These are phyloP conservation scores for Penicillium chermesinum DNA, from an alignment of 495 filamentous ascomycete species.

Conservation along the genomic window DNA sequence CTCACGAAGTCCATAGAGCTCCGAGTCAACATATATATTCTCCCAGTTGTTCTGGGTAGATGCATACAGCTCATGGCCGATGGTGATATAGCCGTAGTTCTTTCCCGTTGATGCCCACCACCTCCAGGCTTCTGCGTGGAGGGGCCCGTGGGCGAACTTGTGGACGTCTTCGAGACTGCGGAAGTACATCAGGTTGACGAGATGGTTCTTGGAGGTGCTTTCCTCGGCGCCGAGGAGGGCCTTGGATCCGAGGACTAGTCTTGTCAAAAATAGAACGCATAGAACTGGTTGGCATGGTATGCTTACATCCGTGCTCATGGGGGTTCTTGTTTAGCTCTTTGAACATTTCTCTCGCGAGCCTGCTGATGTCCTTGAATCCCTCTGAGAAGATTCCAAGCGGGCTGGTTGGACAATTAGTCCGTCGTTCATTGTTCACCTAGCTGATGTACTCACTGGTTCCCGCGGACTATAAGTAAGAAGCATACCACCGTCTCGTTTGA, in stretches of 20 bases:
- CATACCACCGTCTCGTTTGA: conserved; percentile 30
- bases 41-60: conserved; percentile 39
- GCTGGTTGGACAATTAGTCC: background rate
- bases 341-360: conserved; percentile 9
- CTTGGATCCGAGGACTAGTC: background rate
- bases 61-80: conserved; percentile 47
- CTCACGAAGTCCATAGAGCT: background rate
- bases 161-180: conserved; percentile 41
- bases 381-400: conserved; percentile 22
- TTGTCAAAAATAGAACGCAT: background rate
- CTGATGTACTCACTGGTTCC: conserved; percentile 23
- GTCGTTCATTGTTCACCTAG: background rate
- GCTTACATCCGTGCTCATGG: background rate
- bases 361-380: conserved; percentile 4
- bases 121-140: conserved; percentile 43
- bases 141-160: conserved; percentile 41
- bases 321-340: conserved; percentile 16
- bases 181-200: conserved; percentile 44
- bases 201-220: conserved; percentile 27
- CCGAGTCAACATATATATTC: conserved; percentile 36
- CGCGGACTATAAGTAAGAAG: conserved; percentile 36
- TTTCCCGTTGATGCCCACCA: conserved; percentile 37
- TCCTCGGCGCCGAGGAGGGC: background rate
- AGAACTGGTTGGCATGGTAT: background rate
- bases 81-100: conserved; percentile 36